Base-by-base conservation (phyloP, 768 basidiomycete genomes). In the Candolleomyces efflorescens region DNA sequence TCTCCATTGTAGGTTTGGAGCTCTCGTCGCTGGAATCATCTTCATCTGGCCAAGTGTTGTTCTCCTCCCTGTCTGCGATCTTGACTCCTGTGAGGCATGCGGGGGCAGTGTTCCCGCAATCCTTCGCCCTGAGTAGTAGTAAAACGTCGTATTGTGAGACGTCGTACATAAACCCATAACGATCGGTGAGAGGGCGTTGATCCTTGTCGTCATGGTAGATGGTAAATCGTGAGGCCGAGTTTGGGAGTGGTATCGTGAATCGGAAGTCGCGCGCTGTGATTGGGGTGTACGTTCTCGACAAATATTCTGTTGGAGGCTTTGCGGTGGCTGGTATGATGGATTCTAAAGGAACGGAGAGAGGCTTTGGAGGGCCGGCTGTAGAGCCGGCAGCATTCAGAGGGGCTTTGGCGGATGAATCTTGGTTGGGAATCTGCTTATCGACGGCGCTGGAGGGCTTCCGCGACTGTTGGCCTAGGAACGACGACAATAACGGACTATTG, bases 151-250 rank as follows among this genome's bases (percentile, higher is more conserved):
- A 92, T 63, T 85, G 80, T 2, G 86, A 83, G 1, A 93, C 81
- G 62, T 94, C 92, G 59, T 94, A 94, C 70, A 94, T 87, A 74
- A 95, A 95, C 0, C 94, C 94, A 64, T 87, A 95, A 5, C 92
- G 85, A 60, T 95, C 94, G 18, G 92, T 92, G 56, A 94, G 73
- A 3, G 83, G 83, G 49, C 82, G 76, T 52, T 81, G 78, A 56
- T 72, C 78, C 62, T 78, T 76, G 37, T 83, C 81, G 46, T 78
- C 77, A 18, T 76, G 76, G 51, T 82, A 77, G 18, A 78, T 71
- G 17, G 72, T 78, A 62, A 81, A 83, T 41, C 79, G 76, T 47
- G 84, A 82, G 0, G 85, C 82, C 6, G 83, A 75, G 59, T 82
- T 79, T 0, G 64, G 83, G 9, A 82, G 71, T 2, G 86, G 83